Evolutionary conservation across 2,329 filamentous ascomycete species (phyloP).

Genomic region (Exophiala mesophila): DNA sequence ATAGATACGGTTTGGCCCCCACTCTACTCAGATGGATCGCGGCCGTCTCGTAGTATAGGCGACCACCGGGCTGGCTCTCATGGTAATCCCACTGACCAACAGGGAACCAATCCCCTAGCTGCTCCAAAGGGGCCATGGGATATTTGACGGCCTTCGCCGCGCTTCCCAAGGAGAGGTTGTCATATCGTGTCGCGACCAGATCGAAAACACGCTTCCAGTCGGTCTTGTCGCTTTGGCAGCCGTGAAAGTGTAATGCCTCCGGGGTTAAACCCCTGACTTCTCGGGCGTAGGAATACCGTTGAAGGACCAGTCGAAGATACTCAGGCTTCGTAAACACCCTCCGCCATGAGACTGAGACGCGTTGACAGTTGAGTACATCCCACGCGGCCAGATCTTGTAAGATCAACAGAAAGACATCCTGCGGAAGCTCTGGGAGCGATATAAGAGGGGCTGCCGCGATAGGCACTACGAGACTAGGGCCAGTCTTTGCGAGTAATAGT

Average conservation of each 20-base stretch:
- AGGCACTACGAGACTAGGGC: neutral
- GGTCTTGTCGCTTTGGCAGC: neutral
- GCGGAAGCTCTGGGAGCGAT: slow-evolving; percentile 42
- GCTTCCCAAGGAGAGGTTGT: slow-evolving; percentile 46
- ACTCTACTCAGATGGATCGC: slow-evolving; percentile 20
- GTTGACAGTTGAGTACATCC: slow-evolving; percentile 50
- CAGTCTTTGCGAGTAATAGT: too few relatives aligned
- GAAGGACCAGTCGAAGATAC: slow-evolving; percentile 46
- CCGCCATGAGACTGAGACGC: slow-evolving; percentile 48
- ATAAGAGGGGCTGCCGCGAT: neutral
- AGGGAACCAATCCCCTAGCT: slow-evolving; percentile 33
- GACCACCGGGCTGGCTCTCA: slow-evolving; percentile 30
- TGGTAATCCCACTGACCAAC: slow-evolving; percentile 41
- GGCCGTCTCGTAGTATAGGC: slow-evolving; percentile 25
- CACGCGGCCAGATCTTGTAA: slow-evolving; percentile 45
- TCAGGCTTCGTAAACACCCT: slow-evolving; percentile 47
- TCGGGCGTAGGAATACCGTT: slow-evolving; percentile 48
- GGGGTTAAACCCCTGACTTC: slow-evolving; percentile 42
- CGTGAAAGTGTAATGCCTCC: slow-evolving; percentile 9
- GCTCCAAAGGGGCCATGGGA: slow-evolving; percentile 36
- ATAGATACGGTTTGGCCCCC: slow-evolving; percentile 31
- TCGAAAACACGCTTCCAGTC: slow-evolving; percentile 12
- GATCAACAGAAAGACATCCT: slow-evolving; percentile 55
- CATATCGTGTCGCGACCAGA: slow-evolving; percentile 50
- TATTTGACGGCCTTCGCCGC: slow-evolving; percentile 46